Evolutionary conservation across 176 grass and related monocot genomes (phyloP), one percentile per base, ranked within the genome.

Genomic region (Luzula sylvatica): DNA sequence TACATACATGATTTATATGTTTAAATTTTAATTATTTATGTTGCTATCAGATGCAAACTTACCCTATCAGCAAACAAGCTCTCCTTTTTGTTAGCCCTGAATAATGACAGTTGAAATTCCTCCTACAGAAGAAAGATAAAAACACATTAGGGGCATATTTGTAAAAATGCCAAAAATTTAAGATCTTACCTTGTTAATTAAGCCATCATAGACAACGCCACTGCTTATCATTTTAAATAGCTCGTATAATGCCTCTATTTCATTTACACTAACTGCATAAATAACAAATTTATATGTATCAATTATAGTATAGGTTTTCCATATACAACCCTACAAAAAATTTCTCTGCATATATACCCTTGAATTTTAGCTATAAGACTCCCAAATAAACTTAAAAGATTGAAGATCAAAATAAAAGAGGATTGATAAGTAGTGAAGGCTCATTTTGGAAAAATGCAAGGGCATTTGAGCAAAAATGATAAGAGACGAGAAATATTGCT

Each of bases 41-140:
- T 5, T 20, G 58, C 56, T 26, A 45, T 15, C 29, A n/a, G n/a
- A n/a, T n/a, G n/a, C n/a, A 23, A 51, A 14, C 80, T 69, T 76
- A 95, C 90, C n/a, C 89, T 77, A 67, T 95, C 89, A 52, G 89
- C 80, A 67, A 95, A 95, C 50, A 95, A 71, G 21, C 89, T 95
- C 58, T 86, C 89, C 69, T 88, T 88, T 56, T 82, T 95, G 43
- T 71, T 89, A 26, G 84, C 88, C 80, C 88, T 95, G 54, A 95
- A 95, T 29, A 95, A 49, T 6, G 84, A 83, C 38, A 95, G 66
- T n/a, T n/a, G n/a, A n/a, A n/a, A n/a, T n/a, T n/a, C n/a, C n/a
- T n/a, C n/a, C n/a, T n/a, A n/a, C n/a, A 5, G 45, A 82, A 35
- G 44, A 27, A 39, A 43, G 18, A 15, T 15, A 64, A 20, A 47